Evolutionary conservation across 805 yeast species (phyloP).

Genomic region (Sugiyamaella floridensis): DNA sequence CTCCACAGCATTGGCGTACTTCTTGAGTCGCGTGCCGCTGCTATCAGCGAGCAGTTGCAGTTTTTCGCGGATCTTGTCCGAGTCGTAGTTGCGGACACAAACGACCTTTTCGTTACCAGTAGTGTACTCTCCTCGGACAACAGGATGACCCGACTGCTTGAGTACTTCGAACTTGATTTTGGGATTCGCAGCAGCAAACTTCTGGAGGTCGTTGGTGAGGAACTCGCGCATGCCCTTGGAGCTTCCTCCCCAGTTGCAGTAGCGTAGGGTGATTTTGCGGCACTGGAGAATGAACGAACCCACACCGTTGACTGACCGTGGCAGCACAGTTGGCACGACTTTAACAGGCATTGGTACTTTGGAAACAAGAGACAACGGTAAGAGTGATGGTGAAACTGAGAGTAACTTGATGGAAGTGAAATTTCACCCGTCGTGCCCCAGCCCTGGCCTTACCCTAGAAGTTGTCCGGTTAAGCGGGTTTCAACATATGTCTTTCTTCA

Average conservation of each 20-base stretch:
- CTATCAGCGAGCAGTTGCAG: constrained; percentile 57
- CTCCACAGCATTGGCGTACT: constrained; percentile 70
- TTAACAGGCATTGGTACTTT: constrained; percentile 18
- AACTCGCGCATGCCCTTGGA: constrained; percentile 77
- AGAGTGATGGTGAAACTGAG: background rate
- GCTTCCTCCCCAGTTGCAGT: constrained; percentile 95
- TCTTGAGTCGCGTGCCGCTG: constrained; percentile 55
- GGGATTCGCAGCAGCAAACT: constrained; percentile 55
- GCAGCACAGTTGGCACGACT: constrained; percentile 9
- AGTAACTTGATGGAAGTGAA: background rate
- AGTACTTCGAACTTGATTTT: constrained; percentile 64
- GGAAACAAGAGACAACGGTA: background rate
- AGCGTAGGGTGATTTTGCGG: constrained; percentile 64
- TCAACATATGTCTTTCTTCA: too few species aligned
- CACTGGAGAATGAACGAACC: constrained; percentile 43
- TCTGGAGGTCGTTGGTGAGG: constrained; percentile 44
- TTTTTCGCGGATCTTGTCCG: constrained; percentile 56
- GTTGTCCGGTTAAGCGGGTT: too few species aligned
- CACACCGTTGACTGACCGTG: constrained; percentile 27
- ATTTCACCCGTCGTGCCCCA: background rate
- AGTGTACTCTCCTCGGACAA: constrained; percentile 52
- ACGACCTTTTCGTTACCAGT: constrained; percentile 48
- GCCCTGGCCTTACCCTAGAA: too few species aligned
- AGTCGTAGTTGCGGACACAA: constrained; percentile 68
- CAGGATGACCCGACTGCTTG: constrained; percentile 78